Percentiles rank a stretch among this genome's conserved stretches.
These are phyloP conservation scores for Fusarium brachygibbosum DNA, from an alignment of 2,329 filamentous ascomycete species.

Conservation along the genomic window DNA sequence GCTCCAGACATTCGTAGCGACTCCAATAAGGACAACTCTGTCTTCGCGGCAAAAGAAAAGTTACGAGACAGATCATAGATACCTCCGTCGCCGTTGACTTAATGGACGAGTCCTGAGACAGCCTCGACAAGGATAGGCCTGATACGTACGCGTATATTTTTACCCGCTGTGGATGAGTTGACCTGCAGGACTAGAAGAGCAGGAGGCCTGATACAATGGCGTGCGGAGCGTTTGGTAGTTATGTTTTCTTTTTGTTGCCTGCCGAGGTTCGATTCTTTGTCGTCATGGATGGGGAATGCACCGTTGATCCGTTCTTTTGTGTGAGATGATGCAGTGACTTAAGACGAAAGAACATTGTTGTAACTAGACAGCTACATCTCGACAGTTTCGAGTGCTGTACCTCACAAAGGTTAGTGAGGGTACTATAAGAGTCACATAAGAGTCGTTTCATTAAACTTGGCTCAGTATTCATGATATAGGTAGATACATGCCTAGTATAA, in stretches of 20 bases:
- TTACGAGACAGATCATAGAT: neutral
- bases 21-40: neutral
- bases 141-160: neutral
- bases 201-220: neutral
- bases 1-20: neutral
- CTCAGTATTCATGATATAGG: neutral
- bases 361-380: neutral
- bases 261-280: neutral
- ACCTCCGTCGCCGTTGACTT: neutral
- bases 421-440: neutral
- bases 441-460: neutral
- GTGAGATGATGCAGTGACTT: neutral
- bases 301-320: neutral
- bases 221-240: neutral
- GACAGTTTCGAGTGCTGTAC: neutral
- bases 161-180: neutral
- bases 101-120: neutral
- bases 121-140: neutral
- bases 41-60: neutral
- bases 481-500: too few relatives aligned
- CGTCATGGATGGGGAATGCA: neutral
- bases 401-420: neutral
- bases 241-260: slow-evolving; percentile 6
- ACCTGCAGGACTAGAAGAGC: neutral
- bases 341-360: neutral